phyloP scores from a whole-genome alignment of 139 green algal species.

The Mychonastes homosphaera region DNA sequence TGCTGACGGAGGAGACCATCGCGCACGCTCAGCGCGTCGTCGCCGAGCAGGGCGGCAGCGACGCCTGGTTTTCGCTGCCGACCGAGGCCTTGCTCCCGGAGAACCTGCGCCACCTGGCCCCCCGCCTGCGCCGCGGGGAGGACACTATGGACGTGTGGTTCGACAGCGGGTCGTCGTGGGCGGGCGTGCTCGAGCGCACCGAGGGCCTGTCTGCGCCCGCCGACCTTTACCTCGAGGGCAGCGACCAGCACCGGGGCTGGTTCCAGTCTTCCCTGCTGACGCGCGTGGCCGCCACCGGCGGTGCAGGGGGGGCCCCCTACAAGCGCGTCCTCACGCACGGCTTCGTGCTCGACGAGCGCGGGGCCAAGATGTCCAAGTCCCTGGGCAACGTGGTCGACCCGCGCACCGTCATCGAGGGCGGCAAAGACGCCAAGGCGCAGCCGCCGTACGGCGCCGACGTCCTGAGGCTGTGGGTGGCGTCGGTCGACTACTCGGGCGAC shows the following conservation, averaged over 20 bases:
- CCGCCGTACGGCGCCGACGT: slow-evolving; percentile 87
- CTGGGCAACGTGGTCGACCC: slow-evolving; percentile 94
- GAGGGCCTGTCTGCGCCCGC: slow-evolving; percentile 64
- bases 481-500: slow-evolving; percentile 88
- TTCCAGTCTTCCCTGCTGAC: slow-evolving; percentile 96
- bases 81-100: slow-evolving; percentile 75
- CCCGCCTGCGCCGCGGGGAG: slow-evolving; percentile 57
- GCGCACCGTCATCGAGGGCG: slow-evolving; percentile 73
- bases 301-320: slow-evolving; percentile 54
- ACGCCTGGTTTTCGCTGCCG: slow-evolving; percentile 72
- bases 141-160: slow-evolving; percentile 99
- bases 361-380: slow-evolving; percentile 89
- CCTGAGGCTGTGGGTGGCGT: slow-evolving; percentile 91
- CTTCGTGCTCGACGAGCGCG: slow-evolving; percentile 87
- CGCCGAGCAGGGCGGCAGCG: slow-evolving; percentile 50
- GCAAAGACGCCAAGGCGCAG: slow-evolving; percentile 84
- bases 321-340: slow-evolving; percentile 84
- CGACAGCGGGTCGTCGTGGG: slow-evolving; percentile 89
- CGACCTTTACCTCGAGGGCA: slow-evolving; percentile 96
- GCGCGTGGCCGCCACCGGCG: slow-evolving; percentile 70
- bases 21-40: slow-evolving; percentile 68
- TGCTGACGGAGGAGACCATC: slow-evolving; percentile 86
- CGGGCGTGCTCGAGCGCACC: slow-evolving; percentile 59
- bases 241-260: slow-evolving; percentile 96
- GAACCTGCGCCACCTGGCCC: slow-evolving; percentile 24